Evolutionary conservation across 1,284 basidiomycete genomes (phyloP).

Genomic region (Pseudozyma thailandica): DNA sequence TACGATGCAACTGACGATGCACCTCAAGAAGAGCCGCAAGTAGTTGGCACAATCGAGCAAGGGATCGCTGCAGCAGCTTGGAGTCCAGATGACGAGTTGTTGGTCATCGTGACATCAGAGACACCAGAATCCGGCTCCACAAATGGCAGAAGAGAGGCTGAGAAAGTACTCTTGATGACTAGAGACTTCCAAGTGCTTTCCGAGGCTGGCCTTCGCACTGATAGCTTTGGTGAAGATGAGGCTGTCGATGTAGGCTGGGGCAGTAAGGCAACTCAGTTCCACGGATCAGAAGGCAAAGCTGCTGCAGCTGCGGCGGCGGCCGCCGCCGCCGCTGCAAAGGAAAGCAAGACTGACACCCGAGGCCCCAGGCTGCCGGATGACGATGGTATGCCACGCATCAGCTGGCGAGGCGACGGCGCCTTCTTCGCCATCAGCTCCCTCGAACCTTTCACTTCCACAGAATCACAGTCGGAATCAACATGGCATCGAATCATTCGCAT

Average conservation of each 20-base stretch:
- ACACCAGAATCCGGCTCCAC: slow-evolving; percentile 27
- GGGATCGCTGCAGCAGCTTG: slow-evolving; percentile 85
- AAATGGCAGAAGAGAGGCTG: slow-evolving; percentile 49
- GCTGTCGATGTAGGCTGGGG: slow-evolving; percentile 98
- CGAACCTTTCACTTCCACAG: slow-evolving; percentile 64
- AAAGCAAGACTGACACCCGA: slow-evolving; percentile 46
- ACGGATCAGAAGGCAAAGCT: slow-evolving; percentile 91
- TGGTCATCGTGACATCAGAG: slow-evolving; percentile 73
- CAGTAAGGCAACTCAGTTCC: slow-evolving; percentile 95
- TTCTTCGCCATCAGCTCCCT: slow-evolving; percentile 87
- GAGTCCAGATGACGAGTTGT: slow-evolving; percentile 88
- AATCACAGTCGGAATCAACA: slow-evolving; percentile 60
- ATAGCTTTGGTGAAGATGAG: slow-evolving; percentile 87
- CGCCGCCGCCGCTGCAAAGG: slow-evolving; percentile 69
- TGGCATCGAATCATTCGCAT: slow-evolving; percentile 79
- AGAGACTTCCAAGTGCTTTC: slow-evolving; percentile 86
- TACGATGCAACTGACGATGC: slow-evolving; percentile 15
- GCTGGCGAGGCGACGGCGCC: slow-evolving; percentile 91
- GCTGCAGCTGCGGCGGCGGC: slow-evolving; percentile 75
- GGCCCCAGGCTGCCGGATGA: slow-evolving; percentile 74
- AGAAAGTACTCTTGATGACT: slow-evolving; percentile 88
- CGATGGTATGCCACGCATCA: slow-evolving; percentile 78
- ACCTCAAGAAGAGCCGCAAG: slow-evolving; percentile 34
- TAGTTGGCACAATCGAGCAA: slow-evolving; percentile 80
- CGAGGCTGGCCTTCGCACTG: slow-evolving; percentile 78